These are phyloP conservation scores for Ustilago esculenta DNA, from an alignment of 1,284 basidiomycete genomes.

Conservation along the genomic window DNA sequence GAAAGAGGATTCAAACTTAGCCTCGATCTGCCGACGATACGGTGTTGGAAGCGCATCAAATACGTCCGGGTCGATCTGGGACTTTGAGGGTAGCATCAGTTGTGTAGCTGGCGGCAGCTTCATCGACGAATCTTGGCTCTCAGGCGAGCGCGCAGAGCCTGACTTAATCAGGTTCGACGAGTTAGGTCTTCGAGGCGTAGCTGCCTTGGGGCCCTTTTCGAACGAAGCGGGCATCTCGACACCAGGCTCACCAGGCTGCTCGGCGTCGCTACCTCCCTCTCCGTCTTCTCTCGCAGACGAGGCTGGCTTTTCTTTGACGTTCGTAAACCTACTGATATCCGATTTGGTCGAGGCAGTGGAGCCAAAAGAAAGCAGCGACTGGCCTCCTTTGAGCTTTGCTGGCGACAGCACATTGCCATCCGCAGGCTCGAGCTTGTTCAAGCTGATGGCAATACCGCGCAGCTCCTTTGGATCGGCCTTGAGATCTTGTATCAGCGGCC, in stretches of 20 bases:
- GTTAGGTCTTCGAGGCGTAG: constrained; percentile 19
- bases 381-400: constrained; percentile 22
- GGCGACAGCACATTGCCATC: constrained; percentile 43
- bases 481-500: constrained; percentile 78
- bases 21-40: constrained; percentile 51
- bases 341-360: neutral
- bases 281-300: neutral
- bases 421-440: constrained; percentile 78
- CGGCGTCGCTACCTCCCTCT: constrained; percentile 14
- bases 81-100: constrained; percentile 54
- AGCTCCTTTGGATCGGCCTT: constrained; percentile 84
- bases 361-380: constrained; percentile 33
- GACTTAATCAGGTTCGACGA: neutral
- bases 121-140: neutral
- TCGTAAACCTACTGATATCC: neutral
- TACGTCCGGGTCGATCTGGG: constrained; percentile 54
- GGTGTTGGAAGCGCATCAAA: constrained; percentile 44
- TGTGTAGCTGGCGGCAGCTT: constrained; percentile 33
- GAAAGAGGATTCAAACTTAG: constrained; percentile 15
- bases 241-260: constrained; percentile 29
- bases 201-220: constrained; percentile 33
- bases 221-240: constrained; percentile 19
- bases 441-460: constrained; percentile 90
- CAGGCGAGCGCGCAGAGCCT: neutral
- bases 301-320: too few relatives aligned